These are phyloP conservation scores for Spergularia azorica DNA, from an alignment of 179 eudicot genomes.

Conservation along the genomic window DNA sequence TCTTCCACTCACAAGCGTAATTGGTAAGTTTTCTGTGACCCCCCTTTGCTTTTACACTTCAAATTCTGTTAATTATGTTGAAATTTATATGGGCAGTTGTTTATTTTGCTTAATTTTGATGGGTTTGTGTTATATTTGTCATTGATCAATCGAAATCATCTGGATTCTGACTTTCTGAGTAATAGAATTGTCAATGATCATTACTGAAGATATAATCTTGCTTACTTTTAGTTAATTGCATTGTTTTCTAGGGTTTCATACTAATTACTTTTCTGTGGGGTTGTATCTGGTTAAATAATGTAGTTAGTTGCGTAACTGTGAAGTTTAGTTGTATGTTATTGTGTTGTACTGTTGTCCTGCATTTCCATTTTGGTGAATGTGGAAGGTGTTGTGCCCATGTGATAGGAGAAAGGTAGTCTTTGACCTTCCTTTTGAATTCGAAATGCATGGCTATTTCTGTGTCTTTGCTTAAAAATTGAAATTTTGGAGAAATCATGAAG, in stretches of 20 bases:
- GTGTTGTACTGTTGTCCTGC: background rate
- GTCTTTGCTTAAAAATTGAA: background rate
- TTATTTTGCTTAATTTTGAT: constrained; percentile 10
- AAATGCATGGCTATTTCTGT: background rate
- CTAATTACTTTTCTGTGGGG: too few relatives aligned
- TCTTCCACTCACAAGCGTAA: constrained; percentile 29
- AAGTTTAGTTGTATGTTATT: background rate
- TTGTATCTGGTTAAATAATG: too few relatives aligned
- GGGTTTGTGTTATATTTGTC: constrained; percentile 22
- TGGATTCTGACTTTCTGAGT: background rate
- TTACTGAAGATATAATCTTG: too few relatives aligned
- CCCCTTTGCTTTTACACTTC: too few relatives aligned
- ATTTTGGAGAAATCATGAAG: background rate
- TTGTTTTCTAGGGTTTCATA: too few relatives aligned
- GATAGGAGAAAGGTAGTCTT: background rate
- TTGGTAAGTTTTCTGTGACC: constrained; percentile 31
- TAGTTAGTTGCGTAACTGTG: background rate
- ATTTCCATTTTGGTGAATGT: background rate
- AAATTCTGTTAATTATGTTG: background rate
- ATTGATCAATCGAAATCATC: constrained; percentile 3
- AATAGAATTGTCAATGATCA: too few relatives aligned
- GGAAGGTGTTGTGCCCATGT: background rate
- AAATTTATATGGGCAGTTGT: constrained; percentile 3
- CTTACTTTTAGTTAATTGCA: too few relatives aligned
- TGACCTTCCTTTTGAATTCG: background rate